Base-by-base conservation (phyloP, 768 basidiomycete species). In the Jaapia argillacea region DNA sequence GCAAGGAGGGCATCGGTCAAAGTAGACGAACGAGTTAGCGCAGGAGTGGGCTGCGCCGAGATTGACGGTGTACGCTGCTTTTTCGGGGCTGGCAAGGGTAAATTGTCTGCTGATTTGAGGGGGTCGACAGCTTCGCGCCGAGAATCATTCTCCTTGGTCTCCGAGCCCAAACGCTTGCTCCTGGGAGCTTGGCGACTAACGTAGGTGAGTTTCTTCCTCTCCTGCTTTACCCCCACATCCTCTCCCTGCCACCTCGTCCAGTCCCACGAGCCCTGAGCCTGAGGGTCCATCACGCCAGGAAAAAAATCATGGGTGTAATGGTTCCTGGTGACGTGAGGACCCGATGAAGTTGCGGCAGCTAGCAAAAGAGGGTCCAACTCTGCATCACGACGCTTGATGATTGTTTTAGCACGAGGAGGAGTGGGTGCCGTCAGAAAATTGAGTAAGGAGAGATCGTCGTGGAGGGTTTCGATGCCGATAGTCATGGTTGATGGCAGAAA, bases 271-370 rank as follows among this genome's bases (percentile, higher is more conserved):
- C 69, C 72, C 52, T 79, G 74, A 10, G 69, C 65, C 44, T 67
- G 66, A 24, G 69, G 73, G 33, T 74, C 63, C 55, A 68, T 67
- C 23, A 75, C 69, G 0, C 70, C 72, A 0, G 82, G 81, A 52
- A 79, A 79, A 60, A 82, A 78, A 53, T 84, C 82, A 58, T 93
- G 90, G 40, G 81, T 74, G 55, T 85, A 87, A 58, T 93, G 90
- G 53, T 91, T 87, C 36, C 86, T 73, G 28, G 90, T 91, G 44
- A 85, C 71, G 48, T 86, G 75, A 6, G 85, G 82, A 3, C 79
- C 81, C 1, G 84, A 80, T 0, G 84, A 79, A 6, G 74, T 71
- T 4, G 79, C 85, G 0, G 83, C 82, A 23, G 85, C 86, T 43
- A 91, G 73, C 42, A 91, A 66, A 4, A 91, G 66, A 16, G 87